A percentile compares a stretch with the other conserved stretches of the same genome.
These are phyloP conservation scores for Artemisia tridentata DNA, from an alignment of 129 eudicot species.

Conservation along the genomic window DNA sequence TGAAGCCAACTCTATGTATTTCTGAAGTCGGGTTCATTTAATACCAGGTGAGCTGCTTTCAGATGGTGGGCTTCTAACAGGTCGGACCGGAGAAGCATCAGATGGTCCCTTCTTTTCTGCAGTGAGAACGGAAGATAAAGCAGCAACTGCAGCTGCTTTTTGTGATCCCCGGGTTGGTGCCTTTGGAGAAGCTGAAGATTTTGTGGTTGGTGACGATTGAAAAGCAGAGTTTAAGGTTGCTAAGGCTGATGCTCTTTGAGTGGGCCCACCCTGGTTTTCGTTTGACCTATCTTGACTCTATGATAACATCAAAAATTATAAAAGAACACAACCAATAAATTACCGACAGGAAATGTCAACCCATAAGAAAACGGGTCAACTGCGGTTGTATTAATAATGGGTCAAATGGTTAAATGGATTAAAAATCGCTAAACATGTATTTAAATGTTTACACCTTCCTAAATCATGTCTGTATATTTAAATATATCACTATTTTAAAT, in stretches of 20 bases:
- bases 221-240: conserved; percentile 92
- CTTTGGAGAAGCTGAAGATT: conserved; percentile 54
- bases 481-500: too few species aligned
- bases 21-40: too few species aligned
- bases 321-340: too few species aligned
- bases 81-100: conserved; percentile 65
- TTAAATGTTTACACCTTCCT: too few species aligned
- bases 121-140: conserved; percentile 86
- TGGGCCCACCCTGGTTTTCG: conserved; percentile 87
- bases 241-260: conserved; percentile 97
- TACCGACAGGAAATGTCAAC: too few species aligned
- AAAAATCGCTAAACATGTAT: too few species aligned
- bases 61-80: conserved; percentile 62
- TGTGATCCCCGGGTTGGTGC: conserved; percentile 67
- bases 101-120: conserved; percentile 81
- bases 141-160: conserved; percentile 99
- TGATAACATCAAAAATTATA: conserved; percentile 12
- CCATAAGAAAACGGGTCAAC: too few species aligned
- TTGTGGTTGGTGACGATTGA: conserved; percentile 53
- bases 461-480: too few species aligned
- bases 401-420: too few species aligned
- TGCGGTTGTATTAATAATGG: too few species aligned
- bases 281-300: conserved; percentile 45
- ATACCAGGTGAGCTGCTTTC: conserved; percentile 65
- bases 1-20: too few species aligned